Base-by-base conservation (phyloP, 139 green algal species). In the Zygnema cylindricum region DNA sequence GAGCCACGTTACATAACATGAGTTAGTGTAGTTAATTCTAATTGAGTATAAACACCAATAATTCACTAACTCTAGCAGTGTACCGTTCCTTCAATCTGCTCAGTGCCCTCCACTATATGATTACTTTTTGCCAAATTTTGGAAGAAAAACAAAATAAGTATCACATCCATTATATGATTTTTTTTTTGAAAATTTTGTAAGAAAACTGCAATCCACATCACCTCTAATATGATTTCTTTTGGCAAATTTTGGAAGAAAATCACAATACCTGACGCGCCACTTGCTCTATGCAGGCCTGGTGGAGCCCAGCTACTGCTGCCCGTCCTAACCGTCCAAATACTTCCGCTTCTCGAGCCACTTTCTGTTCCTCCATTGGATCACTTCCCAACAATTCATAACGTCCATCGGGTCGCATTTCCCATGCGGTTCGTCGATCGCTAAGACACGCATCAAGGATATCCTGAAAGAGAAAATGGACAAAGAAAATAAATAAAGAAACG, bases 381-480 rank as follows among this genome's bases (percentile, higher is more conserved):
- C 38, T 75, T 36, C 57, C 55, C 76, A 86, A 43, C 1, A 87
- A 76, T 63, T 55, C 21, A 54, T 93, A 93, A 1, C 89, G 57
- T 16, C 89, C 89, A 40, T 93, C 89, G 25, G 85, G 43, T n/a
- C 69, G 55, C 81, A 93, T 84, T 49, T 93, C 55, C 89, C 89
- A 93, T 42, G 89, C 85, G 25, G 82, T 32, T 25, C 76, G 25
- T 25, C 36, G 36, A 78, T 93, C 91, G 32, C 40, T 38, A 33
- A 93, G 82, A 82, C 83, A 92, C 11, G 82, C 63, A 38, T 93
- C 85, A 11, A 95, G 76, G 1, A 93, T 90, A 42, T 93, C 88
- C 36, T 87, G 55, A 38, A 85, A 16, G 49, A 16, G 49, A 63
- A 25, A 63, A 25, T 16, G 49, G 7, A 63, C n/a, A n/a, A n/a